phyloP scores from a whole-genome alignment of 2,329 filamentous ascomycete species.

The Colletotrichum liriopes region DNA sequence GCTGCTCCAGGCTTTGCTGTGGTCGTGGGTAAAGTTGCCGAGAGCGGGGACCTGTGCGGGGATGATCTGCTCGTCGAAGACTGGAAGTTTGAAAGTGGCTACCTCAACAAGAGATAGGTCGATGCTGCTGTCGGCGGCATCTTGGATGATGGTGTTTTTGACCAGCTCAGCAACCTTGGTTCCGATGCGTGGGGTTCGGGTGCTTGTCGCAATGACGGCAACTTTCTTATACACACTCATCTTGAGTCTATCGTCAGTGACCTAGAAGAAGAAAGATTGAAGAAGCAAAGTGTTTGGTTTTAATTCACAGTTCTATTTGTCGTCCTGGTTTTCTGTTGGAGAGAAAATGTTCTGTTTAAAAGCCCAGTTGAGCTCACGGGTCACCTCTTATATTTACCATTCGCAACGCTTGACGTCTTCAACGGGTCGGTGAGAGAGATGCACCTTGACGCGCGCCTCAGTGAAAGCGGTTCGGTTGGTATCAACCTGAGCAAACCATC shows the following conservation, averaged over 20 bases:
- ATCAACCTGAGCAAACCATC: accelerated
- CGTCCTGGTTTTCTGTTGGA: neutral
- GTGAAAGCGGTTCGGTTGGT: too few species aligned
- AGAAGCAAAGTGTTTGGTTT: too few species aligned
- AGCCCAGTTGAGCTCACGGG: neutral
- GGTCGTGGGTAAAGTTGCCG: slow-evolving; percentile 56
- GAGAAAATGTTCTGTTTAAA: neutral
- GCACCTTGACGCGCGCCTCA: neutral
- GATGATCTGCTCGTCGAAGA: slow-evolving; percentile 60
- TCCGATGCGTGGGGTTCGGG: slow-evolving; percentile 53
- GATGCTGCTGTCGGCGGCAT: slow-evolving; percentile 43
- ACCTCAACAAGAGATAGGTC: slow-evolving; percentile 54
- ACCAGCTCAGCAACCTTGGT: slow-evolving; percentile 54
- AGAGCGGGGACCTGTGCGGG: slow-evolving; percentile 56
- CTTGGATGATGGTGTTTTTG: slow-evolving; percentile 47
- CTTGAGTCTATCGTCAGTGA: neutral
- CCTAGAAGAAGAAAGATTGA: neutral
- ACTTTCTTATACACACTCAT: slow-evolving; percentile 44
- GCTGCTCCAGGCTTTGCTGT: slow-evolving; percentile 61
- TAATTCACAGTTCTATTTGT: too few species aligned
- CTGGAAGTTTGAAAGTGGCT: slow-evolving; percentile 58
- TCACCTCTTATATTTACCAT: neutral
- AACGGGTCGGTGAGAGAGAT: neutral
- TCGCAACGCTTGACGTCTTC: neutral
- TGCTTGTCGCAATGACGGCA: slow-evolving; percentile 56